Percentiles rank a stretch among this genome's conserved stretches.
phyloP scores from a whole-genome alignment of 2,329 filamentous ascomycete genomes.

The Hypoxylon rubiginosum region DNA sequence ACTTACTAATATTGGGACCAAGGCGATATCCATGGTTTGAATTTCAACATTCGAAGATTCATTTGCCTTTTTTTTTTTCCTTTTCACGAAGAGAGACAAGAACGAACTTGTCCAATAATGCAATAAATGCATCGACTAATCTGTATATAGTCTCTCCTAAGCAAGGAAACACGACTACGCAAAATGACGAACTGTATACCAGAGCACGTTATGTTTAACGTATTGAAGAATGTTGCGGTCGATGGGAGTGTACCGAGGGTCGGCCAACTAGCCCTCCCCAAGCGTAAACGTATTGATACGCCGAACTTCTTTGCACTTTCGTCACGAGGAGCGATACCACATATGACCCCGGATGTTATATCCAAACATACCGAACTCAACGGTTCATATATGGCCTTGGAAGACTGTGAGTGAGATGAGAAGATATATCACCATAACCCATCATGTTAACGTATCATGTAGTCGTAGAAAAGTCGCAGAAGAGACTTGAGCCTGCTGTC shows the following conservation, averaged over 20 bases:
- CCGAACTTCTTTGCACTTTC: slow-evolving; percentile 85
- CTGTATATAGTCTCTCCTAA: neutral
- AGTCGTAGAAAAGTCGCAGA: slow-evolving; percentile 68
- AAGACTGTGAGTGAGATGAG: slow-evolving; percentile 81
- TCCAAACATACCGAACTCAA: slow-evolving; percentile 72
- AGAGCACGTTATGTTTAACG: slow-evolving; percentile 56
- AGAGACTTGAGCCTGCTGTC: slow-evolving; percentile 62
- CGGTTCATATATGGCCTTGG: slow-evolving; percentile 84
- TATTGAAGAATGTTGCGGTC: slow-evolving; percentile 58
- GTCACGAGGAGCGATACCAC: slow-evolving; percentile 87
- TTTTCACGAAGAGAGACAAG: neutral
- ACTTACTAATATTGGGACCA: neutral
- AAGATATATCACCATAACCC: neutral
- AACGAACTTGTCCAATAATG: neutral
- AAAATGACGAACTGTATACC: slow-evolving; percentile 28
- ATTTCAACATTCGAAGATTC: neutral
- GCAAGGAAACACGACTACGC: neutral
- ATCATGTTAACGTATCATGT: slow-evolving; percentile 20
- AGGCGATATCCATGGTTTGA: neutral
- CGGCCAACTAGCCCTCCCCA: slow-evolving; percentile 74
- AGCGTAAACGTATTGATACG: slow-evolving; percentile 77
- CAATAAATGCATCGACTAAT: neutral
- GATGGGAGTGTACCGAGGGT: slow-evolving; percentile 70
- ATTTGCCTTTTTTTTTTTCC: neutral
- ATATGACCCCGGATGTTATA: slow-evolving; percentile 89